Evolutionary conservation across 352 stramenopile species (phyloP), one percentile per base, ranked within the genome.

Genomic region (Pythium dissotocum): DNA sequence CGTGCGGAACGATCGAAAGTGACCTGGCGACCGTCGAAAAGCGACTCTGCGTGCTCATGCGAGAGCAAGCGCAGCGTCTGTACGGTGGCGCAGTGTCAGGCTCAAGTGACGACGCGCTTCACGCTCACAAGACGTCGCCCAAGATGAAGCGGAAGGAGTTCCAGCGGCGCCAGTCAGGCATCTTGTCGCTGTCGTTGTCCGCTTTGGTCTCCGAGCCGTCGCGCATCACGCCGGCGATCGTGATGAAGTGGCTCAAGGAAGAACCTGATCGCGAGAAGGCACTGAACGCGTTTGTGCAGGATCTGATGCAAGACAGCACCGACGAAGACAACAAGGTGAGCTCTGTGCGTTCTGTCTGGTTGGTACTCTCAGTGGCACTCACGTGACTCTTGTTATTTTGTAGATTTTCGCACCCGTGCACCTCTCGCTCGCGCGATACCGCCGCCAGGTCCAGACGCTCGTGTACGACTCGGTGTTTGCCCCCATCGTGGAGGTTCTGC

Each of bases 381-480:
- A 24, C 21, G 21, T 53, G 28, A 9, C 28, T 32, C 10, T 8
- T 9, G 14, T 1, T 70, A 36, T 30, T 60, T n/a, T 36, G 13
- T 61, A 71, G 62, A 58, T 75, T 6, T 65, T 70, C 52, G 49
- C 58, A 2, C 14, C 60, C 12, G 57, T 60, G 2, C 63, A 63
- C 51, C 26, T 58, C n/a, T 62, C 58, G n/a, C 55, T 69, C 16
- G 44, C 54, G 8, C 48, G 56, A n/a, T 73, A 71, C 65, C 55
- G 61, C 26, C 60, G 33, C 40, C 73, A 82, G 0, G 85, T 73
- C 1, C 87, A 95, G 65, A 75, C 77, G 24, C 71, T 93, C n/a
- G 89, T 83, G 30, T 93, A 88, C 55, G 83, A 91, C 65, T 83
- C 83, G 5, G 82, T 95, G 12, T 88, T 91, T 24, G 51, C 77